phyloP scores from a whole-genome alignment of 495 filamentous ascomycete species.

The Xylaria flabelliformis region DNA sequence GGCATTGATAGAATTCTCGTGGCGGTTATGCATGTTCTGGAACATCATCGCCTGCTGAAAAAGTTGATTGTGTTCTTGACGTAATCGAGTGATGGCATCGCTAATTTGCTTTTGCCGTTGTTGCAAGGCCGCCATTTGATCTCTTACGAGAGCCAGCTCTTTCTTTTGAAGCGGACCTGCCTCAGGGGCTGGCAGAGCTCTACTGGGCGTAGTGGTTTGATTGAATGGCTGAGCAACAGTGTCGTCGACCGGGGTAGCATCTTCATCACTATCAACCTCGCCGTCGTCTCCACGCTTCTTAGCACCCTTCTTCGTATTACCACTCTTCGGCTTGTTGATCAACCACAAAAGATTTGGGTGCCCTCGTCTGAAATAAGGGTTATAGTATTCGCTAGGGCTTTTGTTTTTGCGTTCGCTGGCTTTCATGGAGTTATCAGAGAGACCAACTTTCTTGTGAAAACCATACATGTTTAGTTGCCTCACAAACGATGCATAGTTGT shows the following conservation, averaged over 20 bases:
- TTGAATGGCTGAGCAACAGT: slow-evolving; percentile 34
- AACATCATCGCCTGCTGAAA: slow-evolving; percentile 90
- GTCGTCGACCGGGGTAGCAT: slow-evolving; percentile 51
- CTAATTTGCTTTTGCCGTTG: slow-evolving; percentile 85
- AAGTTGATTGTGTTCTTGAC: slow-evolving; percentile 84
- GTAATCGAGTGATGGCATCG: slow-evolving; percentile 74
- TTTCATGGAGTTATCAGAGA: slow-evolving; percentile 97
- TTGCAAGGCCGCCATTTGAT: slow-evolving; percentile 80
- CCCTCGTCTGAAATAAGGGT: slow-evolving; percentile 93
- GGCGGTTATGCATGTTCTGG: slow-evolving; percentile 88
- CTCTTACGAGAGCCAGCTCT: slow-evolving; percentile 77
- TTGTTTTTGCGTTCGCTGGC: slow-evolving; percentile 96
- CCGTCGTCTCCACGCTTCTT: slow-evolving; percentile 72
- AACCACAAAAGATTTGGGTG: slow-evolving; percentile 95
- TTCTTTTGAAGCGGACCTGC: slow-evolving; percentile 69
- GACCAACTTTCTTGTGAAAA: slow-evolving; percentile 97
- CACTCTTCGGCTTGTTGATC: slow-evolving; percentile 93
- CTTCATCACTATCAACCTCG: slow-evolving; percentile 76
- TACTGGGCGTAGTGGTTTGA: slow-evolving; percentile 28
- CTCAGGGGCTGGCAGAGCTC: slow-evolving; percentile 44
- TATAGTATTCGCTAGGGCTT: slow-evolving; percentile 96
- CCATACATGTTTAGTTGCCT: slow-evolving; percentile 99
- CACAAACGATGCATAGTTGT: slow-evolving; percentile 98
- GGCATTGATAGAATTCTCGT: slow-evolving; percentile 97
- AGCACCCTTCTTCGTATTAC: slow-evolving; percentile 57